Base-by-base conservation (phyloP, 345 rosid species). In the Conringia planisiliqua region DNA sequence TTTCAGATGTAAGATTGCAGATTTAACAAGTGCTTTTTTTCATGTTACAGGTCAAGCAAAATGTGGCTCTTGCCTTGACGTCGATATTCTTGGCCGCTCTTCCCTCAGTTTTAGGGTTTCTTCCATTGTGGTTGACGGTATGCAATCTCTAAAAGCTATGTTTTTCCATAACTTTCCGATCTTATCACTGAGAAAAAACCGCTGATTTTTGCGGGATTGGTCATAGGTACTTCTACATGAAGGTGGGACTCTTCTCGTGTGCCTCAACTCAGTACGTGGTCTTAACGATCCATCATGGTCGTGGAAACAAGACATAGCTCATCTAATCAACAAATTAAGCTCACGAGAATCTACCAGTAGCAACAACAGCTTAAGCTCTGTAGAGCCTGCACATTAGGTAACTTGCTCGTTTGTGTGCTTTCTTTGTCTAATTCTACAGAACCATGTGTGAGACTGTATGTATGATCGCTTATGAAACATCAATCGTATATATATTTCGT, bases 71-170 rank as follows among this genome's bases (percentile, higher is more conserved):
- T 61, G 97, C 97, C 32, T 78, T 95, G 59, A 80, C 92, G 42
- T 79, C 82, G 47, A 95, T 95, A 78, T 46, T 85, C 56, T 74
- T 92, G 81, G 99, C 96, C 46, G 86, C 97, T 33, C 90, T 88
- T 66, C 87, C 94, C 46, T 95, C 97, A 24, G 97, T 92, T 54
- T 76, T 92, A 80, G 97, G 97, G 11, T 79, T 92, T 70, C 85
- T 95, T 72, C 99, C 99, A 32, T 79, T 95, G 61, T 95, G 99
- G 97, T 81, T 92, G 68, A 92, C 96, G 89, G 97, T 95, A 75
- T 0, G 43, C 51, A 63, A 62, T 27, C 71, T 40, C 18, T 17
- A 3, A 51, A 32, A 68, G 50, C 75, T 65, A 11, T 73, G 44
- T 33, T 33, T 48, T 32, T n/a, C 60, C 22, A 26, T 46, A 3